A percentile compares a stretch with the other conserved stretches of the same genome.
These are phyloP conservation scores for Solanum sejunctum DNA, from an alignment of 257 asterid genomes.

Conservation along the genomic window DNA sequence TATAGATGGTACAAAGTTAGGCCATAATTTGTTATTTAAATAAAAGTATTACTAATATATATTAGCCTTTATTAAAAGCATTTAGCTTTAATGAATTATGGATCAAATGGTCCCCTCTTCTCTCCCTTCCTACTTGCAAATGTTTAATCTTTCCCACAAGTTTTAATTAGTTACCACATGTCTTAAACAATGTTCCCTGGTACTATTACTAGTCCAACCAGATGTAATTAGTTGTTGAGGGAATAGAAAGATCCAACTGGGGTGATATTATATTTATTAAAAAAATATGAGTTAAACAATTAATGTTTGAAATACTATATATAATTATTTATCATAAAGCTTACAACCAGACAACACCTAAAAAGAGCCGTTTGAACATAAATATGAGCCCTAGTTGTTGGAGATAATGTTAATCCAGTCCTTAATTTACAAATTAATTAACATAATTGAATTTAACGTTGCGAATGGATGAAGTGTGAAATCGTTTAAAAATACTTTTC, in stretches of 20 bases:
- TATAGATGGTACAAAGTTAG: neutral
- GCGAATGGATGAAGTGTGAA: neutral
- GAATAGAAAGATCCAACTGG: neutral
- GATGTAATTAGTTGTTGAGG: neutral
- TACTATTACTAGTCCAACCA: neutral
- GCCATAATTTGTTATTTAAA: neutral
- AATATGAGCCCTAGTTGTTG: neutral
- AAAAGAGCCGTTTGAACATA: neutral
- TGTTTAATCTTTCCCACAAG: slow-evolving; percentile 11
- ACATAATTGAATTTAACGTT: neutral
- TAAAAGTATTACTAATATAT: neutral
- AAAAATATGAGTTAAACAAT: neutral
- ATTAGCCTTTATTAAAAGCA: slow-evolving; percentile 4
- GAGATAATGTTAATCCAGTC: neutral
- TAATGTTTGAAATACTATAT: neutral
- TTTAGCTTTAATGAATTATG: neutral
- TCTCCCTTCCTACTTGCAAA: neutral
- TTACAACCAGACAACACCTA: neutral
- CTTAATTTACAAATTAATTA: too few species aligned
- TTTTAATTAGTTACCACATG: neutral
- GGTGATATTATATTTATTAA: neutral
- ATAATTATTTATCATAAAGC: neutral
- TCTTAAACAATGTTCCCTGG: neutral
- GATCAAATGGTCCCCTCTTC: slow-evolving; percentile 23
- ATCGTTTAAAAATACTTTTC: neutral